These are phyloP conservation scores for Paraconiothyrium brasiliense DNA, from an alignment of 2,329 filamentous ascomycete species.

Conservation along the genomic window DNA sequence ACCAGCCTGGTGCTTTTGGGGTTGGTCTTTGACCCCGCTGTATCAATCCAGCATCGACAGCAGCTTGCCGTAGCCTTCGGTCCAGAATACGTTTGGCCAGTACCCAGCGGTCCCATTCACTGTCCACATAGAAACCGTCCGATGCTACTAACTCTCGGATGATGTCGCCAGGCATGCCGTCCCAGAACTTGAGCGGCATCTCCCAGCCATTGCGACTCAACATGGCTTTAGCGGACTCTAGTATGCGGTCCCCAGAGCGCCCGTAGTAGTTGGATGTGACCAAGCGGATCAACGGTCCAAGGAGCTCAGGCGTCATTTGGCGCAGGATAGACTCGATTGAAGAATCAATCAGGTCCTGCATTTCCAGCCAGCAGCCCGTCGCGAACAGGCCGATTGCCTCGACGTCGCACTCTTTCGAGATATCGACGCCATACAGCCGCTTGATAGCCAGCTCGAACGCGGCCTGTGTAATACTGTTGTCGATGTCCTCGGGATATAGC, in stretches of 20 bases:
- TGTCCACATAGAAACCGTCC: constrained; percentile 67
- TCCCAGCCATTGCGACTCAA: constrained; percentile 66
- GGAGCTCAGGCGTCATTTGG: constrained; percentile 61
- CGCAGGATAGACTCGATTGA: constrained; percentile 64
- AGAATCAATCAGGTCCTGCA: constrained; percentile 64
- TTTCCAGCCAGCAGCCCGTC: constrained; percentile 66
- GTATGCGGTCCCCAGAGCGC: constrained; percentile 62
- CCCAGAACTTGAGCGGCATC: constrained; percentile 65
- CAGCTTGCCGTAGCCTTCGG: constrained; percentile 58
- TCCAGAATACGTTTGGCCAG: constrained; percentile 64
- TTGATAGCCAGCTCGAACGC: constrained; percentile 65
- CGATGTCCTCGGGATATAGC: constrained; percentile 63
- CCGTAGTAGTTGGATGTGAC: constrained; percentile 67
- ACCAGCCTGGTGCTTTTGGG: constrained; percentile 58
- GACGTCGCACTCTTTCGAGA: constrained; percentile 59
- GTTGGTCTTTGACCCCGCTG: constrained; percentile 54
- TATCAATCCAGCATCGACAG: constrained; percentile 59
- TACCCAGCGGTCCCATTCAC: constrained; percentile 67
- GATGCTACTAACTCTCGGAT: constrained; percentile 67
- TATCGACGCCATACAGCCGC: constrained; percentile 62
- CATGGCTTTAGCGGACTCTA: constrained; percentile 67
- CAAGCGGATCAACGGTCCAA: constrained; percentile 61
- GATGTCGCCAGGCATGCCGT: constrained; percentile 66
- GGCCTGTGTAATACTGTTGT: constrained; percentile 61
- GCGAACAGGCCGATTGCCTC: constrained; percentile 65